phyloP scores from a whole-genome alignment of 1,284 basidiomycete species.

The Peniophora sp. region DNA sequence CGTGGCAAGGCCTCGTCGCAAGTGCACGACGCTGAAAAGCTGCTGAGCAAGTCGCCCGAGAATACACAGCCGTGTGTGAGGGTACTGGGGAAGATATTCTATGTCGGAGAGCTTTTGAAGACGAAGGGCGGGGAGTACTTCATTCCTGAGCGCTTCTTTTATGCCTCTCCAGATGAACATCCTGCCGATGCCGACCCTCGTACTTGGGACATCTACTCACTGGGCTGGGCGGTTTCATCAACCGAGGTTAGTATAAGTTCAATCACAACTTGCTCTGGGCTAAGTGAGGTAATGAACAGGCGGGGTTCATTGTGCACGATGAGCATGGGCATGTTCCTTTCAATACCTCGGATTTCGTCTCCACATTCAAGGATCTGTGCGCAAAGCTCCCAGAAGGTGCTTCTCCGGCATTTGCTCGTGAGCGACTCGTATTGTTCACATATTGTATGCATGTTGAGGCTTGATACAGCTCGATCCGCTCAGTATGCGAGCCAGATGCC shows the following conservation, averaged over 20 bases:
- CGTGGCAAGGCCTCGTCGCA: neutral
- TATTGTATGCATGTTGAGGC: neutral
- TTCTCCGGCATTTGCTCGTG: neutral
- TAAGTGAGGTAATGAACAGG: neutral
- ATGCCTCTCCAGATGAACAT: conserved; percentile 1
- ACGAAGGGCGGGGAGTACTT: conserved; percentile 10
- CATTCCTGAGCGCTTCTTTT: conserved; percentile 13
- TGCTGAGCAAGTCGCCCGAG: neutral
- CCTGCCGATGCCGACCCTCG: neutral
- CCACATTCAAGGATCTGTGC: neutral
- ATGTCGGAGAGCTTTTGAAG: conserved; percentile 12
- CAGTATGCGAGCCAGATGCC: conserved; percentile 12
- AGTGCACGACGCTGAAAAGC: neutral
- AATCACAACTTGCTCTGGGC: neutral
- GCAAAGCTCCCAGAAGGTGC: neutral
- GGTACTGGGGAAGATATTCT: conserved; percentile 8
- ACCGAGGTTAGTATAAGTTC: neutral
- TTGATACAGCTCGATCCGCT: conserved; percentile 10
- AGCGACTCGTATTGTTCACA: neutral
- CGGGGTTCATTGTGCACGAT: neutral
- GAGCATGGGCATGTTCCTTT: neutral
- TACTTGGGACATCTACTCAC: neutral
- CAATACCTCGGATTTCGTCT: neutral
- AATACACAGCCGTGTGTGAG: neutral
- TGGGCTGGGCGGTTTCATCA: neutral